Evolutionary conservation across 345 rosid genomes (phyloP), one percentile per base, ranked within the genome.

Genomic region (Pseudoturritis turrita): DNA sequence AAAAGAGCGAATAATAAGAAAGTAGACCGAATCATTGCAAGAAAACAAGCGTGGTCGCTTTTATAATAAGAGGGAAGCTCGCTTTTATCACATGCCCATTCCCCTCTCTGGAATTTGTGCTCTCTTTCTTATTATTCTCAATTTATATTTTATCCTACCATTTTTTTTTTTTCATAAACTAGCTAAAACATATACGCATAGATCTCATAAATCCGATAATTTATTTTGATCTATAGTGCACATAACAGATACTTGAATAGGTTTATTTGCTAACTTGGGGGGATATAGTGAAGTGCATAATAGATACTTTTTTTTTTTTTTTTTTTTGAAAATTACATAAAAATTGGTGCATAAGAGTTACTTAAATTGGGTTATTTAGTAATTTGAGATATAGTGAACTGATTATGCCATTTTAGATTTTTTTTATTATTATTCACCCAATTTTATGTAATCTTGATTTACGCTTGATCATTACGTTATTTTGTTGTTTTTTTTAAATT

Each of bases 1-100:
- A 29, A 31, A 10, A 17, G n/a, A 36, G 41, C 28, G 77, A 82
- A 89, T 83, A 70, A 82, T 78, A 79, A 77, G 71, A 53, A 81
- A 78, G 86, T 72, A 83, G 90, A 88, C 89, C 85, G 59, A 83
- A 89, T 92, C 84, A 92, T 92, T 89, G 94, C 88, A 72, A 75
- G 79, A 80, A 83, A 85, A 85, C 83, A 88, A 88, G 96, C 96
- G 89, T 90, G 96, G 96, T 88, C 90, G 82, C 95, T 83, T 83
- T 86, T 81, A 74, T 70, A 80, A 75, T 76, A 77, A 73, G 82
- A 40, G 73, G 66, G 79, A 83, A 86, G 80, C 87, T 81, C 80
- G 82, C 90, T 84, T 89, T 92, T 77, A 59, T 89, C 96, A 88
- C 96, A 82, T 92, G 96, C 76, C 81, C 78, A 51, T 56, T 68